Percentiles rank a stretch among this genome's conserved stretches.
Conservation (phyloP, 2,329 filamentous ascomycete genomes). For the Didymella pinodella region DNA sequence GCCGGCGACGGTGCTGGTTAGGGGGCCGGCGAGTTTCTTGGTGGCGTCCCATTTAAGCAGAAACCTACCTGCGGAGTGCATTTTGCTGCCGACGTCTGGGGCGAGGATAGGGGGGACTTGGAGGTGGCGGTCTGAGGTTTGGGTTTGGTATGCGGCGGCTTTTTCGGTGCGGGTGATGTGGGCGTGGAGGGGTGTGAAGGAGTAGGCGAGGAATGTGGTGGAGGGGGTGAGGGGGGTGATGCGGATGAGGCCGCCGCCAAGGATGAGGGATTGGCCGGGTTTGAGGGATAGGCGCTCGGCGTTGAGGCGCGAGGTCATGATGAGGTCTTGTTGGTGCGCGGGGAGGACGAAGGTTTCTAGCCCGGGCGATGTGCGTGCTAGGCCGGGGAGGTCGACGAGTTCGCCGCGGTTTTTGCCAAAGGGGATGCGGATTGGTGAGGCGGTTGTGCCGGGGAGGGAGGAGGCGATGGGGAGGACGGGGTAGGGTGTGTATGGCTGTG, state of each 20-base stretch:
- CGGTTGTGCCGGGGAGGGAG: slow-evolving; percentile 88
- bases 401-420: slow-evolving; percentile 89
- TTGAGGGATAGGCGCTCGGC: slow-evolving; percentile 78
- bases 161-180: slow-evolving; percentile 85
- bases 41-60: slow-evolving; percentile 84
- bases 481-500: slow-evolving; percentile 74
- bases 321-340: slow-evolving; percentile 69
- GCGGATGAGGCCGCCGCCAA: slow-evolving; percentile 82
- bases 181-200: slow-evolving; percentile 79
- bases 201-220: slow-evolving; percentile 77
- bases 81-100: slow-evolving; percentile 49
- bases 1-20: slow-evolving; percentile 70
- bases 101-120: slow-evolving; percentile 68
- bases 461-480: slow-evolving; percentile 88
- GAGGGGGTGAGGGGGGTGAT: slow-evolving; percentile 77
- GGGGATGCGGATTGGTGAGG: slow-evolving; percentile 90
- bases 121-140: slow-evolving; percentile 62
- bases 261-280: slow-evolving; percentile 78
- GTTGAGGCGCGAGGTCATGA: slow-evolving; percentile 79
- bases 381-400: slow-evolving; percentile 88
- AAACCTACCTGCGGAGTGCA: slow-evolving; percentile 72
- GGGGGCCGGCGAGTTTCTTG: slow-evolving; percentile 74
- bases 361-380: slow-evolving; percentile 70
- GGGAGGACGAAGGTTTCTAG: slow-evolving; percentile 75
- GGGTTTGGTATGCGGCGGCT: slow-evolving; percentile 74